Evolutionary conservation across 495 filamentous ascomycete genomes (phyloP).

Genomic region (Friedmanniomyces simplex): DNA sequence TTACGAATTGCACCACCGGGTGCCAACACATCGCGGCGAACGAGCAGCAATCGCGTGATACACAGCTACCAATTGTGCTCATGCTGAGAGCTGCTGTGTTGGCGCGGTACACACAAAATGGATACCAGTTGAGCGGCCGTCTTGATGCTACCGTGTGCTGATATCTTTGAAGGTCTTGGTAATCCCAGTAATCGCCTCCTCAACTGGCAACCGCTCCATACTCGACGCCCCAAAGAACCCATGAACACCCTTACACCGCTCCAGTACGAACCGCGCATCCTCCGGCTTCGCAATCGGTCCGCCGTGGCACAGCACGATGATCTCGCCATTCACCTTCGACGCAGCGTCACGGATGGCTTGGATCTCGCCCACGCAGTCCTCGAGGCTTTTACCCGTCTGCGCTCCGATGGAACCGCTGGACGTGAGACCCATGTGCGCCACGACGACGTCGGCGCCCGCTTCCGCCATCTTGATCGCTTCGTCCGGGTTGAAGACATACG

Average conservation of each 20-base stretch:
- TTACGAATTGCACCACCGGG: no score
- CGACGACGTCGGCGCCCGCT: conserved; percentile 56
- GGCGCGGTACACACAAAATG: not conserved
- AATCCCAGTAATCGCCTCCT: conserved; percentile 52
- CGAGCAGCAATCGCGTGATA: no score
- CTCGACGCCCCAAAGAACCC: conserved; percentile 63
- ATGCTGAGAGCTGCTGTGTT: not conserved
- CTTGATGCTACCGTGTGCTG: not conserved
- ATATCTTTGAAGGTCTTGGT: conserved; percentile 50
- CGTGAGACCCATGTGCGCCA: conserved; percentile 60
- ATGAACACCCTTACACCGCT: conserved; percentile 49
- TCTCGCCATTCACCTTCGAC: conserved; percentile 40
- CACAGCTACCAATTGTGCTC: not conserved
- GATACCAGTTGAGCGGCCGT: no score
- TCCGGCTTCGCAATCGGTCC: conserved; percentile 52
- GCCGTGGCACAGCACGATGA: conserved; percentile 61
- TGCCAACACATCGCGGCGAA: no score
- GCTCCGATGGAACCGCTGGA: conserved; percentile 55
- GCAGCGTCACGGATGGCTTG: conserved; percentile 55
- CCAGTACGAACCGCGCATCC: conserved; percentile 54
- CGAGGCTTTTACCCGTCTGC: conserved; percentile 45
- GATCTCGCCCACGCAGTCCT: conserved; percentile 48
- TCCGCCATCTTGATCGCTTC: conserved; percentile 50
- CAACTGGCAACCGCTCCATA: conserved; percentile 62
- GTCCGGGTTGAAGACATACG: conserved; percentile 55